Evolutionary conservation across 495 filamentous ascomycete species (phyloP).

Genomic region (Penicillium fimorum): DNA sequence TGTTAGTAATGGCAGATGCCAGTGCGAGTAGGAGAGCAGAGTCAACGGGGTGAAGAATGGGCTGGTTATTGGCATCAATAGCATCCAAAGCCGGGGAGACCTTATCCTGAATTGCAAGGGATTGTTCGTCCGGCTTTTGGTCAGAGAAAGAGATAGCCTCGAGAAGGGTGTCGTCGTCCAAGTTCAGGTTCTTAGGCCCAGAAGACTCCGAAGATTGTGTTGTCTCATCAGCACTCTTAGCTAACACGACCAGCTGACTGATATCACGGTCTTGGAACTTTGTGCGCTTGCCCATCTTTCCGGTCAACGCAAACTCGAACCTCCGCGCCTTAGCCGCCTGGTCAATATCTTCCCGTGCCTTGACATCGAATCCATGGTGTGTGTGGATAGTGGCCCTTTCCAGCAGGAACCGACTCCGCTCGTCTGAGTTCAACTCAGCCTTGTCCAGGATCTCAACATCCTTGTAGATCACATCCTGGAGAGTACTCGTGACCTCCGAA

Average conservation of each 20-base stretch:
- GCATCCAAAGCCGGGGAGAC: slow-evolving; percentile 59
- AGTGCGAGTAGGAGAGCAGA: slow-evolving; percentile 78
- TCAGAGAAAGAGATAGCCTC: slow-evolving; percentile 80
- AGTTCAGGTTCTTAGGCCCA: slow-evolving; percentile 63
- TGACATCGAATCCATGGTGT: slow-evolving; percentile 78
- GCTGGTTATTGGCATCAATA: slow-evolving; percentile 76
- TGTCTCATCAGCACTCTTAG: slow-evolving; percentile 58
- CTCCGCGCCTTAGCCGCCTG: slow-evolving; percentile 59
- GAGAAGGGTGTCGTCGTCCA: slow-evolving; percentile 92
- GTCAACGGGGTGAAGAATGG: slow-evolving; percentile 78
- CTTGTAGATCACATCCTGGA: slow-evolving; percentile 58
- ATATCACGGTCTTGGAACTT: slow-evolving; percentile 86
- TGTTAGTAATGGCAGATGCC: slow-evolving; percentile 85
- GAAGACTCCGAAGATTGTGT: slow-evolving; percentile 24
- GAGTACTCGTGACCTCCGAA: slow-evolving; percentile 66
- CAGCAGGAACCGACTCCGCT: slow-evolving; percentile 64
- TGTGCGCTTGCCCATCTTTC: slow-evolving; percentile 85
- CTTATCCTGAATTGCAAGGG: slow-evolving; percentile 46
- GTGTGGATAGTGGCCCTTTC: slow-evolving; percentile 82
- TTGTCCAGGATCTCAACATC: slow-evolving; percentile 45
- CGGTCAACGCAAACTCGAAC: slow-evolving; percentile 82
- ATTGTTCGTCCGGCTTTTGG: slow-evolving; percentile 43
- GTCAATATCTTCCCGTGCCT: slow-evolving; percentile 68
- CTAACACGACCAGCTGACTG: slow-evolving; percentile 89
- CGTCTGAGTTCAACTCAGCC: slow-evolving; percentile 41